Base-by-base conservation (phyloP, 1,139 yeast genomes). In the Zygosaccharomyces sapae region DNA sequence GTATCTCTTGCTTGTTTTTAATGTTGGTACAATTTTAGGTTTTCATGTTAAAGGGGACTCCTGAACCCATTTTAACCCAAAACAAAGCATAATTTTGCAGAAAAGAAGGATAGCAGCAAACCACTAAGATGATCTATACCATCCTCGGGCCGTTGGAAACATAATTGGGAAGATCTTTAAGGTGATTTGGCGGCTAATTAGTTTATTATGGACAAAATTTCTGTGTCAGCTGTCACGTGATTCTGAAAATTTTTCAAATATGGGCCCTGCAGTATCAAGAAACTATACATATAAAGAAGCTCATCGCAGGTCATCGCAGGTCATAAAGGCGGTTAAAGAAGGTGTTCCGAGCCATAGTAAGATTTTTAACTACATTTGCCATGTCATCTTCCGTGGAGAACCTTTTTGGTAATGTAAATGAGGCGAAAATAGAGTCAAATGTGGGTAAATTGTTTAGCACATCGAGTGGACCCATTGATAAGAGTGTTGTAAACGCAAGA, bases 311-410 rank as follows among this genome's bases (percentile, higher is more conserved):
- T 44, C 53, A 53, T 47, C 48, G 43, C 55, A 55, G 45, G 55
- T 44, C 52, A 49, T 13, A 18, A n/a, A 13, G 27, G 19, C 8
- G n/a, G 18, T 18, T 13, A 27, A 22, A 24, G 29, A 30, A 20
- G 18, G 8, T 22, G 3, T 12, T n/a, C n/a, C 12, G 41, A 9
- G 24, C 12, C 20, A n/a, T 34, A 4, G 10, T 10, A 22, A 16
- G 30, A 16, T 19, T 18, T 20, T 29, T 13, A 27, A 3, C 12
- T n/a, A 12, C 1, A 30, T 25, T n/a, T 27, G n/a, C 30, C 4
- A 77, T 75, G 62, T 64, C 71, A 45, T 63, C 70, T 46, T 61
- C 69, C 10, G 69, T 78, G 41, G 71, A 65, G 44, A 59, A 62
- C 30, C 67, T 79, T 46, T 77, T 79, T 61, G 68, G 65, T 18